Percentiles rank a stretch among this genome's conserved stretches.
phyloP scores from a whole-genome alignment of 768 basidiomycete genomes.

The Hericium coralloides region DNA sequence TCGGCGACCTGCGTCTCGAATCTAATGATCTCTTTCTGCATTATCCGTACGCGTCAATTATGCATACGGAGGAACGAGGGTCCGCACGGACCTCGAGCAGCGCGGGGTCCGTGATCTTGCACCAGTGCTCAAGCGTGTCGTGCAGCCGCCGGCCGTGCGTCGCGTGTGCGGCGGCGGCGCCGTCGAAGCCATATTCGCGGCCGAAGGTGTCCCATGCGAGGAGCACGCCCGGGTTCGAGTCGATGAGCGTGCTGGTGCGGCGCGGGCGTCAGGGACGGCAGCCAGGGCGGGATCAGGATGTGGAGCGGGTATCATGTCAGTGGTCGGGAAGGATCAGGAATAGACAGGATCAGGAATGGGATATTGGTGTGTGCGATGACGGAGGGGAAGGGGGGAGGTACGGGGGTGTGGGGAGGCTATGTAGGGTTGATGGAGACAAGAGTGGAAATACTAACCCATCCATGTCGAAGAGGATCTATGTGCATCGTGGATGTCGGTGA shows the following conservation, averaged over 20 bases:
- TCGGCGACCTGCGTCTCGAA: constrained; percentile 73
- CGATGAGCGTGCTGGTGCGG: constrained; percentile 52
- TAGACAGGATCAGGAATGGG: too few relatives aligned
- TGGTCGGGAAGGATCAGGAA: too few relatives aligned
- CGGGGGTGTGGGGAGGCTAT: too few relatives aligned
- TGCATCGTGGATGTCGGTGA: background rate
- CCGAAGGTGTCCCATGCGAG: constrained; percentile 70
- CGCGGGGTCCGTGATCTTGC: constrained; percentile 47
- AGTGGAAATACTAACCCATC: constrained; percentile 40
- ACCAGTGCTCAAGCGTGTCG: constrained; percentile 68
- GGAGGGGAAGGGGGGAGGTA: too few relatives aligned
- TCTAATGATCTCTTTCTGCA: constrained; percentile 57
- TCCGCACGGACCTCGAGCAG: constrained; percentile 43
- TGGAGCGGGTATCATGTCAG: background rate
- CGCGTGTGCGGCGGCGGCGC: constrained; percentile 38
- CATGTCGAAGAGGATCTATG: constrained; percentile 60
- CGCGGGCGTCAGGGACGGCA: constrained; percentile 1
- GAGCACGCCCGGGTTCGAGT: constrained; percentile 79
- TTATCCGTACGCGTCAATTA: background rate
- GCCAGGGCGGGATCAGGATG: background rate
- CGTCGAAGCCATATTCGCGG: constrained; percentile 46
- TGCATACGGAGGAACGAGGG: background rate
- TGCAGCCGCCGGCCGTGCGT: constrained; percentile 71
- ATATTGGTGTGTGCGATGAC: background rate
- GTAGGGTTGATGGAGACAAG: too few relatives aligned